A percentile compares a stretch with the other conserved stretches of the same genome.
Conservation (phyloP, 352 stramenopile genomes). For the Aphanomyces euteiches region DNA sequence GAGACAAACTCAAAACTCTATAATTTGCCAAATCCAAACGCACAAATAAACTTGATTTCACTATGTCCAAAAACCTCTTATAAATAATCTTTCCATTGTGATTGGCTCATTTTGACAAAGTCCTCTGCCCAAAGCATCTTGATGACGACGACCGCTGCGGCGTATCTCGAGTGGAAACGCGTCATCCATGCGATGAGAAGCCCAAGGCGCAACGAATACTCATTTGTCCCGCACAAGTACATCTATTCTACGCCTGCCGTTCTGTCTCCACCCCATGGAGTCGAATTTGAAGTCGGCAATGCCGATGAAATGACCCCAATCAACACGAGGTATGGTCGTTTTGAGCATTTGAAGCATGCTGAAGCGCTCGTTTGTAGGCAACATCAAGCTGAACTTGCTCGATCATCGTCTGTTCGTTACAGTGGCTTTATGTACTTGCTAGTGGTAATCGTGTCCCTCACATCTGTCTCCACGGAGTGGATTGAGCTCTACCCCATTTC, state of each 20-base stretch:
- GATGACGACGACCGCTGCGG: not conserved
- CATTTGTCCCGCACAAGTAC: conserved; percentile 79
- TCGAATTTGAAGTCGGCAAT: conserved; percentile 32
- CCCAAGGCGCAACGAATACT: conserved; percentile 69
- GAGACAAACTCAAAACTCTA: not conserved
- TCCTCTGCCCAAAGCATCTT: not conserved
- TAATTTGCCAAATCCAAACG: not conserved
- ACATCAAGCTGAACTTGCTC: not conserved
- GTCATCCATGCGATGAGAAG: conserved; percentile 62
- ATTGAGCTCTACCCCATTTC: conserved; percentile 66
- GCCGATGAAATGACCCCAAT: conserved; percentile 64
- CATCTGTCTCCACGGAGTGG: conserved; percentile 51
- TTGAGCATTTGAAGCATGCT: not conserved
- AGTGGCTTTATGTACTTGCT: conserved; percentile 66
- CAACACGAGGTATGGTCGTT: conserved; percentile 22
- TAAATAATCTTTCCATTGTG: conserved; percentile 9
- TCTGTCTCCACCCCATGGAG: conserved; percentile 36
- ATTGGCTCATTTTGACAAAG: conserved; percentile 19
- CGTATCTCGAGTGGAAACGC: conserved; percentile 44
- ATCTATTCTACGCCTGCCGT: conserved; percentile 46
- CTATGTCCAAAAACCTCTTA: not conserved
- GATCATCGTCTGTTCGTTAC: conserved; percentile 5
- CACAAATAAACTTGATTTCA: too few species aligned
- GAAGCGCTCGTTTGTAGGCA: conserved; percentile 7
- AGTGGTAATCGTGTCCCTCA: conserved; percentile 45